A percentile compares a stretch with the other conserved stretches of the same genome.
Evolutionary conservation across 148 eudicot species (phyloP).

Genomic region (Camellia granthamiana): DNA sequence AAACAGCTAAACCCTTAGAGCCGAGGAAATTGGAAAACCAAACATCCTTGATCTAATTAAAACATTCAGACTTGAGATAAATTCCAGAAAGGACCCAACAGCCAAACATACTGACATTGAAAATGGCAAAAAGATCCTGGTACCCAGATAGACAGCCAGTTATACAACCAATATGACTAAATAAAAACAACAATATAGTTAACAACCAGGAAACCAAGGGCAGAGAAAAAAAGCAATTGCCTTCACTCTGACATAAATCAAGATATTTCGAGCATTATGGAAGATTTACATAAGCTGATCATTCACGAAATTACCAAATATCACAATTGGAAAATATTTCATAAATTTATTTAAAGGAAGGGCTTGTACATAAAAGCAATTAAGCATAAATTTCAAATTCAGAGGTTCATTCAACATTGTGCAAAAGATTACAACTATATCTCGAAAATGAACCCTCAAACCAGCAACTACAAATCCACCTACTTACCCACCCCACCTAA

Average conservation of each 20-base stretch:
- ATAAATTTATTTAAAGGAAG: not conserved
- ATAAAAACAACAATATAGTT: not conserved
- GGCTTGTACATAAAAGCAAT: not conserved
- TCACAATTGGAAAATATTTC: not conserved
- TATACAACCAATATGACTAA: not conserved
- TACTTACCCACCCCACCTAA: not conserved
- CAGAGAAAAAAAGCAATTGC: not conserved
- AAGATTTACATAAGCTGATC: not conserved
- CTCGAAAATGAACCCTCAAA: slow-evolving; percentile 3
- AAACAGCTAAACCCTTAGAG: not conserved
- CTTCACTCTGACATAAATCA: not conserved
- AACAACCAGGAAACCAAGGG: not conserved
- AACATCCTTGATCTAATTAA: not conserved
- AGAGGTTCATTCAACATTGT: not conserved
- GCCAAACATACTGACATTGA: not conserved
- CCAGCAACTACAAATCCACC: not conserved
- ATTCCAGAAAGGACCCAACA: not conserved
- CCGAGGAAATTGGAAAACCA: not conserved
- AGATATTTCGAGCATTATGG: not conserved
- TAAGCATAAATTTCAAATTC: not conserved
- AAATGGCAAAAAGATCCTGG: not conserved
- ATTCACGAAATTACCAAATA: not conserved
- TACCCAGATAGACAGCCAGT: not conserved
- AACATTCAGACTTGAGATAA: not conserved
- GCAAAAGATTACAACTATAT: not conserved